Base-by-base conservation (phyloP, 352 stramenopile genomes). In the Phytophthora capsici region DNA sequence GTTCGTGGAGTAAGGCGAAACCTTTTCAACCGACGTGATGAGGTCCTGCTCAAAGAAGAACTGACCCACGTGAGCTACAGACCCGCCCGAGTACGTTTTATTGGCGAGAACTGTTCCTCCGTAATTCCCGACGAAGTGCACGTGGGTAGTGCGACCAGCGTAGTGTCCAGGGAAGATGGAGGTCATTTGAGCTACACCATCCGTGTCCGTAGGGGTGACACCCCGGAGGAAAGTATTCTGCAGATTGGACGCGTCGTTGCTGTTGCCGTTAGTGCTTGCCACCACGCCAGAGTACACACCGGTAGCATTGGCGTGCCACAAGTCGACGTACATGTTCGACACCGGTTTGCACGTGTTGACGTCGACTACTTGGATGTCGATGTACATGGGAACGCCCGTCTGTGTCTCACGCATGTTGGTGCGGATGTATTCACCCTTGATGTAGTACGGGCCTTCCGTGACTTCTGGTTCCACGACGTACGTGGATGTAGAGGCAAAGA, bases 1-100 rank as follows among this genome's bases (percentile, higher is more conserved):
- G 38, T 71, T 69, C 2, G 59, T 63, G 34, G 44, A 59, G 34
- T 75, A 75, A 2, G 45, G 46, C 0, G 30, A 10, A 13, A 62
- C 49, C 20, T 14, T 32, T 5, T 56, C 49, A n/a, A 71, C 66
- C 4, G 34, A 37, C 19, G 60, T 62, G 26, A 71, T 68, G 12
- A 75, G 49, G 12, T 60, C 47, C 34, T 74, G 60, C 44, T 74
- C 60, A 34, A 73, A 71, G 55, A 66, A 74, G 44, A 70, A 65
- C 43, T 74, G 66, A 22, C 60, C 60, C 8, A 74, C 66, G 17
- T 70, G 66, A 0, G 60, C 46, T 3, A 66, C 52, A 13, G 57
- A 69, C 1, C 49, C 45, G n/a, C 66, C 66, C 14, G 60, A 60
- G 44, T 74, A 74, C 0, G 66, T 74, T 9, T 63, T 57, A 41